These are phyloP conservation scores for Russula sp. DNA, from an alignment of 768 basidiomycete species.

Conservation along the genomic window DNA sequence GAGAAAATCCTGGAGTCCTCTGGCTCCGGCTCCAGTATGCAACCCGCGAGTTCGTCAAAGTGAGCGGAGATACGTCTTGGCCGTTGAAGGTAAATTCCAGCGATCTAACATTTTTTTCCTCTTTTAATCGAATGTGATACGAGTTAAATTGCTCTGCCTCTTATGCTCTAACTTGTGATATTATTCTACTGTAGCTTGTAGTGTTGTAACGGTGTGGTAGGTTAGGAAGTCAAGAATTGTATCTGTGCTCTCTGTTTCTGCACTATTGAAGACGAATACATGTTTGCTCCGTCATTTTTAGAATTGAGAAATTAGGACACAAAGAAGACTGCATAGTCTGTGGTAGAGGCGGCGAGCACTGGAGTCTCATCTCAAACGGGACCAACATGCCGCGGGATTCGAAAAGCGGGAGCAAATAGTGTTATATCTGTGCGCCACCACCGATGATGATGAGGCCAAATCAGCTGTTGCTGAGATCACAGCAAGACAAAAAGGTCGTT, in stretches of 20 bases:
- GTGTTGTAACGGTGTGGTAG: constrained; percentile 14
- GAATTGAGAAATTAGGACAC: too few relatives aligned
- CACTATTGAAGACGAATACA: neutral
- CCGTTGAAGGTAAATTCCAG: neutral
- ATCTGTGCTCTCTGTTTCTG: neutral
- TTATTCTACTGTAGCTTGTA: constrained; percentile 15
- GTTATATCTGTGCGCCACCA: too few relatives aligned
- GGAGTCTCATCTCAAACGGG: neutral
- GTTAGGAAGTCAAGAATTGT: neutral
- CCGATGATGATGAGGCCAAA: too few relatives aligned
- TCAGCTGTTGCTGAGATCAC: neutral
- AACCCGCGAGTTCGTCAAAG: constrained; percentile 2
- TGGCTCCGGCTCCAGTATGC: constrained; percentile 19
- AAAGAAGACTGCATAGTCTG: neutral
- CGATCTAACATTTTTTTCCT: neutral
- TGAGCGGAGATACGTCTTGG: neutral
- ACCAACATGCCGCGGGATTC: constrained; percentile 16
- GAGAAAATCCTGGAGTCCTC: constrained; percentile 52
- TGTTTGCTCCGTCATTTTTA: neutral
- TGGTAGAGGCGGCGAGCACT: neutral
- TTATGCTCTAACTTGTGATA: constrained; percentile 15
- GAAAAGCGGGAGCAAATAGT: too few relatives aligned
- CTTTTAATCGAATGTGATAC: constrained; percentile 3
- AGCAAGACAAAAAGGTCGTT: too few relatives aligned
- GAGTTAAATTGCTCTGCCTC: neutral